Conservation (phyloP, 495 filamentous ascomycete genomes). For the Penicillium chermesinum region DNA sequence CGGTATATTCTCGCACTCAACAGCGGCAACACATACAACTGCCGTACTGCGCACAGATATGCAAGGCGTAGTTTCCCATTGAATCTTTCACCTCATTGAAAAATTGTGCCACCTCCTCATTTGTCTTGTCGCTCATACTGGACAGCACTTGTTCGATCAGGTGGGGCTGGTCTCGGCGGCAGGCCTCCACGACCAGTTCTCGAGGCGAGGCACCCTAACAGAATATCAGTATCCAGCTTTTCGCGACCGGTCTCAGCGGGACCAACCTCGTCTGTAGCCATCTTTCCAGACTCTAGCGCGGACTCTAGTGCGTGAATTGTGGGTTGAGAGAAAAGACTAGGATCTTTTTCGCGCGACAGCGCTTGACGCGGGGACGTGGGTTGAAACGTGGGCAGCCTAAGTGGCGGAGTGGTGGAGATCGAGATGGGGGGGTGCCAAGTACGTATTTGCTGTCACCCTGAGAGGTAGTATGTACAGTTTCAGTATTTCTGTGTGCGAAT, state of each 20-base stretch:
- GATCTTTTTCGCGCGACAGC: conserved; percentile 8
- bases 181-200: conserved; percentile 89
- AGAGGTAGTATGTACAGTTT: conserved; percentile 16
- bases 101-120: conserved; percentile 58
- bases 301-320: no score
- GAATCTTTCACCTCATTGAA: conserved; percentile 81
- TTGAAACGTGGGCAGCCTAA: conserved; percentile 12
- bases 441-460: not conserved
- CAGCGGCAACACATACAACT: conserved; percentile 59
- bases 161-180: conserved; percentile 83
- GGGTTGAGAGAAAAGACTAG: not conserved
- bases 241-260: not conserved
- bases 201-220: conserved; percentile 73
- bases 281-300: conserved; percentile 8
- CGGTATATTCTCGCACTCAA: no score
- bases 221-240: conserved; percentile 7
- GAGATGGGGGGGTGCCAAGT: not conserved
- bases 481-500: not conserved
- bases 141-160: conserved; percentile 62
- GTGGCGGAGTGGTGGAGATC: conserved; percentile 2
- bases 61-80: conserved; percentile 80
- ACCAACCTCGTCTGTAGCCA: conserved; percentile 43
- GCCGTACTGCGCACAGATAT: conserved; percentile 80
- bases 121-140: conserved; percentile 34
- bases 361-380: conserved; percentile 7